phyloP scores from a whole-genome alignment of 768 basidiomycete genomes.

The Clathrus columnatus region DNA sequence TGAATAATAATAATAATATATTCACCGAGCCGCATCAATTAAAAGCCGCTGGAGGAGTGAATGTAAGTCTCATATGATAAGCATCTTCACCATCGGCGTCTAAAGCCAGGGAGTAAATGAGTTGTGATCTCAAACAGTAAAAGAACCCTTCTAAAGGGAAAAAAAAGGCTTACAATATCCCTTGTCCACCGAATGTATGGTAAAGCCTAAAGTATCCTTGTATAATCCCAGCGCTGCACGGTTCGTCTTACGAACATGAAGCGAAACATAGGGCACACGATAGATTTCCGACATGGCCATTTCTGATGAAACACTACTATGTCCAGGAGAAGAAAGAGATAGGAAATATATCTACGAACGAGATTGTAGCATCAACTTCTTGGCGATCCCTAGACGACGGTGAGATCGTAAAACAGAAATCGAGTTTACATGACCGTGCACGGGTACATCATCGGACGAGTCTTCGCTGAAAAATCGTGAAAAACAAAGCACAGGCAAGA shows the following conservation, averaged over 20 bases:
- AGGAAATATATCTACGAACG: conserved; percentile 44
- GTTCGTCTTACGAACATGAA: conserved; percentile 95
- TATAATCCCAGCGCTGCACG: conserved; percentile 85
- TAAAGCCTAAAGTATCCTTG: conserved; percentile 83
- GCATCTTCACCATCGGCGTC: conserved; percentile 96
- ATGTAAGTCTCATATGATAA: conserved; percentile 75
- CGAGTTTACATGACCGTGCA: conserved; percentile 90
- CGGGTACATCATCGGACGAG: conserved; percentile 47
- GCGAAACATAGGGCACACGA: conserved; percentile 70
- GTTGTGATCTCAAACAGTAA: not conserved
- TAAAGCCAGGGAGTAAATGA: too few relatives aligned
- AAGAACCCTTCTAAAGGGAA: not conserved
- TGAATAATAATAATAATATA: too few relatives aligned
- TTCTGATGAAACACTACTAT: conserved; percentile 37
- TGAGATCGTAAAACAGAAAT: conserved; percentile 91
- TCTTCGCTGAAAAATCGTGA: conserved; percentile 44
- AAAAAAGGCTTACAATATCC: conserved; percentile 72
- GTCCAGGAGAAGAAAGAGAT: not conserved
- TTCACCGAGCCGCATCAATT: too few relatives aligned
- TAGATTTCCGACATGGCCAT: conserved; percentile 89
- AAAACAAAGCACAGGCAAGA: not conserved
- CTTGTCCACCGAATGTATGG: conserved; percentile 77
- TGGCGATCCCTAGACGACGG: conserved; percentile 84
- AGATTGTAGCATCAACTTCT: conserved; percentile 87
- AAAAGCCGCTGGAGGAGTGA: conserved; percentile 24